Evolutionary conservation across 352 stramenopile species (phyloP).

Genomic region (Phytophthora constricta): DNA sequence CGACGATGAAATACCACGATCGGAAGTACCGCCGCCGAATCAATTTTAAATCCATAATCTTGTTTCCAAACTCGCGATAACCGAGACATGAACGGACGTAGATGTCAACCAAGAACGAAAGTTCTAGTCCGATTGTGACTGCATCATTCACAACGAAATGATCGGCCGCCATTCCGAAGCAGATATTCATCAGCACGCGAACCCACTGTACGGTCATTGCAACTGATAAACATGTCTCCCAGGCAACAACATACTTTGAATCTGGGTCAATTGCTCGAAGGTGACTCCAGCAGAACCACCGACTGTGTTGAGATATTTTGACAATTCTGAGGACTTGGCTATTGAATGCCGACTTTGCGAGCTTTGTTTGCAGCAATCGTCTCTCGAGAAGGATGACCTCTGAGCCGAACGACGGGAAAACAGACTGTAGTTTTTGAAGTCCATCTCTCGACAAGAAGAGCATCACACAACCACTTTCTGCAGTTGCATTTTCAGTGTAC

Average conservation of each 20-base stretch:
- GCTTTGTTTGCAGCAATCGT: constrained; percentile 46
- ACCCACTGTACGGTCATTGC: constrained; percentile 47
- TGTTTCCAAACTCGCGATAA: constrained; percentile 66
- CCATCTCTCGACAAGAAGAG: constrained; percentile 52
- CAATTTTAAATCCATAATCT: constrained; percentile 51
- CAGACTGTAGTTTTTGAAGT: constrained; percentile 42
- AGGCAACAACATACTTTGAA: constrained; percentile 30
- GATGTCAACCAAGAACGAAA: constrained; percentile 52
- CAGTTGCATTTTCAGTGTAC: constrained; percentile 49
- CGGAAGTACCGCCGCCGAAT: constrained; percentile 47
- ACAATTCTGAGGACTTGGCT: not conserved
- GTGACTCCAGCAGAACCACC: constrained; percentile 8
- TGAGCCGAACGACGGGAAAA: constrained; percentile 47
- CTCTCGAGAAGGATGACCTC: constrained; percentile 50
- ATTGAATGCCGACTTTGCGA: constrained; percentile 29
- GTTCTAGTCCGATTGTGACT: constrained; percentile 39
- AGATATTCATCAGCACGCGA: constrained; percentile 46
- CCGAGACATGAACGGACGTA: constrained; percentile 51
- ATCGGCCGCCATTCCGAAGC: constrained; percentile 29
- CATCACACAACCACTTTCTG: constrained; percentile 55
- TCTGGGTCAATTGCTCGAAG: constrained; percentile 41
- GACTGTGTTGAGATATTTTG: not conserved
- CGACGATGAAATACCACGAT: constrained; percentile 48
- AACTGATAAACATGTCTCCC: constrained; percentile 39
- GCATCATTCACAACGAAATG: constrained; percentile 12